Evolutionary conservation across 1,139 yeast genomes (phyloP), one percentile per base, ranked within the genome.

Genomic region (Pichia sp.): DNA sequence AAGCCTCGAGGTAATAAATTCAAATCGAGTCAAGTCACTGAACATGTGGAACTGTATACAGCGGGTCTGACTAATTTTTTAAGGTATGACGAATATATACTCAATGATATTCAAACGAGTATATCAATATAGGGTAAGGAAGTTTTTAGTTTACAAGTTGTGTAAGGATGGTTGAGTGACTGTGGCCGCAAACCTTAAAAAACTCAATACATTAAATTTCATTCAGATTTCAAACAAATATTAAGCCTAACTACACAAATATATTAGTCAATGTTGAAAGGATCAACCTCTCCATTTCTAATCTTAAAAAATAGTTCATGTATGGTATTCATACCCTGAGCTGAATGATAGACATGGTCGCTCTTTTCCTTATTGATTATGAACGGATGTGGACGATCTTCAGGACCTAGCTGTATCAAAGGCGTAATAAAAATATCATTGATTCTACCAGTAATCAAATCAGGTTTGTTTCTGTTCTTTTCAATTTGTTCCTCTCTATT

Each of bases 371-470:
- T 27, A 19, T 43, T 40, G 11, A 35, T 26, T 2, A 33, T 35
- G 20, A 48, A 39, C 13, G 50, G 50, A 39, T 45, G 43, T 16
- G 49, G 49, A 25, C 51, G 39, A 3, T 38, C 42, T 3, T 35
- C 27, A n/a, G 37, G 24, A 3, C 44, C 35, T 6, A 41, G 32
- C 3, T 32, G 26, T 8, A 41, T 34, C 29, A 48, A 32, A 15
- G 51, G 51, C 12, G 36, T 33, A 21, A 44, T 38, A 22, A 47
- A 47, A 2, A 8, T 7, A 10, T 26, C 12, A 11, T 33, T 25
- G 19, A 39, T 27, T 9, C 29, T 28, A 10, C 34, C 32, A 2
- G 44, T 25, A 15, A 25, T 26, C n/a, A 43, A 33, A 6, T 32
- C 13, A 2, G 35, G 22, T 12, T 22, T 40, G 14, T 44, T 38